These are phyloP conservation scores for Gossypium anomalum DNA, from an alignment of 345 rosid species.

Conservation along the genomic window DNA sequence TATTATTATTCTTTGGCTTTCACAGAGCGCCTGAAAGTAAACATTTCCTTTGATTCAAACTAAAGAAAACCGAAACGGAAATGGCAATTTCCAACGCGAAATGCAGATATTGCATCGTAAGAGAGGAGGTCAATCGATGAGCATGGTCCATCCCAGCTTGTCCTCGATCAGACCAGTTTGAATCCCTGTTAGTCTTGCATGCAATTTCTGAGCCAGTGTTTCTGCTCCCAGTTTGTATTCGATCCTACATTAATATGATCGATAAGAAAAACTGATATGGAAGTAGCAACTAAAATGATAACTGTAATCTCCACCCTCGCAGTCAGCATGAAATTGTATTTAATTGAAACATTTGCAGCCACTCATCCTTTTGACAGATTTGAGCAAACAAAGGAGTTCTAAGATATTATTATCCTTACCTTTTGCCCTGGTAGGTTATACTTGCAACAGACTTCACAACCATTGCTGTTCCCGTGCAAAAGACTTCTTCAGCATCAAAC, in stretches of 20 bases:
- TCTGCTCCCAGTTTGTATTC: constrained; percentile 28
- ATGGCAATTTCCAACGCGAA: too few species aligned
- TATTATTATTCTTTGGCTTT: not conserved
- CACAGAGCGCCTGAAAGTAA: not conserved
- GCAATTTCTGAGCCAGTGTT: constrained; percentile 21
- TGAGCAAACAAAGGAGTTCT: constrained; percentile 2
- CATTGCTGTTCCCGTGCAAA: constrained; percentile 52
- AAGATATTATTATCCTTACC: constrained; percentile 13
- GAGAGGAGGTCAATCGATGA: constrained; percentile 19
- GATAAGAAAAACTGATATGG: not conserved
- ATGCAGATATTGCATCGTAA: too few species aligned
- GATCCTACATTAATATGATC: constrained; percentile 12
- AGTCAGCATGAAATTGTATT: not conserved
- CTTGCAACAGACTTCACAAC: constrained; percentile 32
- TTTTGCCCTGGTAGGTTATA: constrained; percentile 30
- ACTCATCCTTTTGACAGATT: not conserved
- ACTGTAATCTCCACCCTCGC: not conserved
- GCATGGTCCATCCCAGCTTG: constrained; percentile 38
- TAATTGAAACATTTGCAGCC: not conserved
- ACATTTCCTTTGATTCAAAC: not conserved
- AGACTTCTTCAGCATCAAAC: constrained; percentile 43
- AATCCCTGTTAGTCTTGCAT: constrained; percentile 30
- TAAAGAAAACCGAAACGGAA: not conserved
- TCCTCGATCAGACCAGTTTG: constrained; percentile 40
- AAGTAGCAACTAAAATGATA: not conserved